Evolutionary conservation across 106 monocot genomes (phyloP).

Genomic region (Dactylorhiza incarnata): DNA sequence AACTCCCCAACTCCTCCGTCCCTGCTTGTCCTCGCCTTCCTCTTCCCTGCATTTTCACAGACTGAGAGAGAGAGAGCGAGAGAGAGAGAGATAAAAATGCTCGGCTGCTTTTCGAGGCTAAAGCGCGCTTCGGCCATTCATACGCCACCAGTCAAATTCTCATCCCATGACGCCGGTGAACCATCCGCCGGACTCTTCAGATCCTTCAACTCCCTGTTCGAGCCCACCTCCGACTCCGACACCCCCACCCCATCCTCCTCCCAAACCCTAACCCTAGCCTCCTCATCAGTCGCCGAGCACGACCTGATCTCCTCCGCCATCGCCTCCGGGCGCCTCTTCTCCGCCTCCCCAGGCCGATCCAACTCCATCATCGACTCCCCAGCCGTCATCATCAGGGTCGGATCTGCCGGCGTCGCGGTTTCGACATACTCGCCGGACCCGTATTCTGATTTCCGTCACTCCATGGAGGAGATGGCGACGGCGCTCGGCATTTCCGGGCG

Average conservation of each 20-base stretch:
- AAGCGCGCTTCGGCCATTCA: slow-evolving; percentile 7
- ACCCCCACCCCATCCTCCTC: slow-evolving; percentile 16
- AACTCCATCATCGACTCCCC: slow-evolving; percentile 39
- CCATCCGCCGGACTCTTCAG: slow-evolving; percentile 13
- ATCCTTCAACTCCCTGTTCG: slow-evolving; percentile 44
- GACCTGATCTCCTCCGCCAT: slow-evolving; percentile 45
- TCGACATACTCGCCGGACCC: slow-evolving; percentile 55
- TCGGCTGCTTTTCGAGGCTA: slow-evolving; percentile 20
- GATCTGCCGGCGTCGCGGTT: slow-evolving; percentile 30
- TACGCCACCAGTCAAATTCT: neutral
- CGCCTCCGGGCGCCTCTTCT: slow-evolving; percentile 50
- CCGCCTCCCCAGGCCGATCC: slow-evolving; percentile 43
- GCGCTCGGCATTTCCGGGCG: slow-evolving; percentile 25
- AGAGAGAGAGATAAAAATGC: slow-evolving; percentile 12
- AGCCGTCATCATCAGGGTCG: slow-evolving; percentile 4
- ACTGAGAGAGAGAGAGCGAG: slow-evolving; percentile 9
- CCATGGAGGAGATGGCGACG: slow-evolving; percentile 70
- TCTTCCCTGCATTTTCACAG: neutral
- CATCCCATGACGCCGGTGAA: neutral
- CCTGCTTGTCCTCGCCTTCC: too few relatives aligned
- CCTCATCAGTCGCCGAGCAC: slow-evolving; percentile 14
- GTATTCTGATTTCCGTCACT: slow-evolving; percentile 46
- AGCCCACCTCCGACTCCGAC: slow-evolving; percentile 15
- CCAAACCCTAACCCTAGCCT: slow-evolving; percentile 9
- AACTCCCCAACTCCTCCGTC: neutral